These are phyloP conservation scores for Triangularia setosa DNA, from an alignment of 2,329 filamentous ascomycete species.

Conservation along the genomic window DNA sequence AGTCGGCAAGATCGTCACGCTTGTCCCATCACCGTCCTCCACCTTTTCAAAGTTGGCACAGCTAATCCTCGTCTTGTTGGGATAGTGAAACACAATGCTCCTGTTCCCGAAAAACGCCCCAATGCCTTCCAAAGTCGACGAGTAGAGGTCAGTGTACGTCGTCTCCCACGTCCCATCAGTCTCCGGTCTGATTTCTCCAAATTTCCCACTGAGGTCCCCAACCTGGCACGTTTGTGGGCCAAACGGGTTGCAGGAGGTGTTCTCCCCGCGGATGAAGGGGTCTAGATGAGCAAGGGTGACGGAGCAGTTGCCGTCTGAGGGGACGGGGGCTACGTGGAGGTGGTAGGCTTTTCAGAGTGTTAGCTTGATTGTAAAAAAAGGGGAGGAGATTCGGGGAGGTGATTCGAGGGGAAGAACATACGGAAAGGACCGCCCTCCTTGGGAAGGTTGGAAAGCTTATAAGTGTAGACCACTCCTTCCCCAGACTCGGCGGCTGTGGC, in stretches of 20 bases:
- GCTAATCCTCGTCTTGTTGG: conserved; percentile 59
- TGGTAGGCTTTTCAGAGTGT: conserved; percentile 57
- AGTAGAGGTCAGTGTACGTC: conserved; percentile 54
- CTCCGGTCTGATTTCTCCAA: conserved; percentile 51
- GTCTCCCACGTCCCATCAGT: conserved; percentile 43
- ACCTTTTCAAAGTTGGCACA: conserved; percentile 57
- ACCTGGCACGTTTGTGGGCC: conserved; percentile 66
- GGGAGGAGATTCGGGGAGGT: conserved; percentile 24
- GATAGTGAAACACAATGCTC: conserved; percentile 60
- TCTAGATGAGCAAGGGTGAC: conserved; percentile 65
- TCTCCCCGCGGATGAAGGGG: conserved; percentile 62
- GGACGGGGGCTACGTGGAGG: conserved; percentile 63
- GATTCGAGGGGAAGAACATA: conserved; percentile 30
- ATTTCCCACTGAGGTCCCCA: conserved; percentile 73
- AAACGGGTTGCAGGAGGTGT: conserved; percentile 53
- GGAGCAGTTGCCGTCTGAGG: conserved; percentile 67
- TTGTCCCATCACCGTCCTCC: conserved; percentile 20
- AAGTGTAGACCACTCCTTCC: conserved; percentile 31
- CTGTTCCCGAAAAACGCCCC: conserved; percentile 62
- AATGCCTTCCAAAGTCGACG: conserved; percentile 49
- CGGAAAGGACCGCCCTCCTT: conserved; percentile 32
- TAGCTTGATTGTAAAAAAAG: conserved; percentile 29
- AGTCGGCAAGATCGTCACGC: conserved; percentile 1
- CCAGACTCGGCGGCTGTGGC: conserved; percentile 29
- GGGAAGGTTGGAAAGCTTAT: conserved; percentile 33